Percentiles rank a stretch among this genome's conserved stretches.
Evolutionary conservation across 129 eudicot genomes (phyloP).

Genomic region (Tanacetum coccineum): DNA sequence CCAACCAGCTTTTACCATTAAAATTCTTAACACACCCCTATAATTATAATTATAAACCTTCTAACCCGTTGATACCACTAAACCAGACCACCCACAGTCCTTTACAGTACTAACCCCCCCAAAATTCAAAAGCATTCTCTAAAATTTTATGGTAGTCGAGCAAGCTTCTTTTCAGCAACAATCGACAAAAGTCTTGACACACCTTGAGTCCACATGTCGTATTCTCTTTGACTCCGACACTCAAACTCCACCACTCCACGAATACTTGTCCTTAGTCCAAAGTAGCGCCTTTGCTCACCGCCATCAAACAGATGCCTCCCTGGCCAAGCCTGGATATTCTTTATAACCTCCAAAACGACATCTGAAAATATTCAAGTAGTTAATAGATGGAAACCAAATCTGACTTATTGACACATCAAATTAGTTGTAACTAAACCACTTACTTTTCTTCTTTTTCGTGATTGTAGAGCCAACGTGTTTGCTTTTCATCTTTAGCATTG

Average conservation of each 20-base stretch:
- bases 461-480: slow-evolving; percentile 79
- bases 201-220: slow-evolving; percentile 94
- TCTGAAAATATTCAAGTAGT: slow-evolving; percentile 39
- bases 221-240: slow-evolving; percentile 76
- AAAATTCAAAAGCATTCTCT: neutral
- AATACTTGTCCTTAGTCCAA: slow-evolving; percentile 68
- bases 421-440: slow-evolving; percentile 1
- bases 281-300: slow-evolving; percentile 90
- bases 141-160: slow-evolving; percentile 5
- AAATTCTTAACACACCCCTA: slow-evolving; percentile 21
- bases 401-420: neutral
- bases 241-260: slow-evolving; percentile 91
- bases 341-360: slow-evolving; percentile 80
- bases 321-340: slow-evolving; percentile 87
- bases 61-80: slow-evolving; percentile 13
- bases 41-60: slow-evolving; percentile 17
- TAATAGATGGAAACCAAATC: neutral
- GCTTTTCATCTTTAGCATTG: slow-evolving; percentile 98
- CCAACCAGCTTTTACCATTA: slow-evolving; percentile 20
- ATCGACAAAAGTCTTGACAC: slow-evolving; percentile 73
- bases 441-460: slow-evolving; percentile 97
- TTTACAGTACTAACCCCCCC: slow-evolving; percentile 10
- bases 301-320: slow-evolving; percentile 79
- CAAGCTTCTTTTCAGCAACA: slow-evolving; percentile 53
- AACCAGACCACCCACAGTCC: slow-evolving; percentile 13